These are phyloP conservation scores for Melampsora occidentalis DNA, from an alignment of 1,284 basidiomycete species.

Conservation along the genomic window DNA sequence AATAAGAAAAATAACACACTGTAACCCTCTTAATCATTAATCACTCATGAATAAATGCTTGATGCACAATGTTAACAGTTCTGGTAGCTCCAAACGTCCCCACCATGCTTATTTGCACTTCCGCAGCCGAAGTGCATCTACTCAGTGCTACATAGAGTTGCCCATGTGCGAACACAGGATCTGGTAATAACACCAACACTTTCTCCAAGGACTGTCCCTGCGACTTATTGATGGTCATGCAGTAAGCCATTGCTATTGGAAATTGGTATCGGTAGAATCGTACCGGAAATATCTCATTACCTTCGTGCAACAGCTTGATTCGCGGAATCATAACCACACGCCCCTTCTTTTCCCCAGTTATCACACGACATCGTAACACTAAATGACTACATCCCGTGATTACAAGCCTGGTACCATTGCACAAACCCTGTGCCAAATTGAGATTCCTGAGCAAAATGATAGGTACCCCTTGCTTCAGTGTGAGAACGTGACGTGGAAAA, in stretches of 20 bases:
- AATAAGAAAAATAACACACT: no score
- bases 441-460: neutral
- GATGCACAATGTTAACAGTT: no score
- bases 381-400: neutral
- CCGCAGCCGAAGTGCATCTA: neutral
- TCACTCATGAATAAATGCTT: no score
- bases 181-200: neutral
- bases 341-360: neutral
- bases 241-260: constrained; percentile 56
- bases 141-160: constrained; percentile 2
- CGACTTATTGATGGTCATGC: constrained; percentile 57
- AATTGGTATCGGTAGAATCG: constrained; percentile 51
- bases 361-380: neutral
- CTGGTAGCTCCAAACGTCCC: no score
- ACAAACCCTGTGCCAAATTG: no score
- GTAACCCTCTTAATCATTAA: no score
- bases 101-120: no score
- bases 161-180: neutral
- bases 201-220: constrained; percentile 57
- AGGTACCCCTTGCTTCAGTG: neutral
- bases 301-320: constrained; percentile 5
- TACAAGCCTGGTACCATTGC: constrained; percentile 5
- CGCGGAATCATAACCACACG: neutral
- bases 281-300: neutral
- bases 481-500: neutral